Evolutionary conservation across 2,329 filamentous ascomycete genomes (phyloP), one percentile per base, ranked within the genome.

Genomic region (Aspergillus sp.): DNA sequence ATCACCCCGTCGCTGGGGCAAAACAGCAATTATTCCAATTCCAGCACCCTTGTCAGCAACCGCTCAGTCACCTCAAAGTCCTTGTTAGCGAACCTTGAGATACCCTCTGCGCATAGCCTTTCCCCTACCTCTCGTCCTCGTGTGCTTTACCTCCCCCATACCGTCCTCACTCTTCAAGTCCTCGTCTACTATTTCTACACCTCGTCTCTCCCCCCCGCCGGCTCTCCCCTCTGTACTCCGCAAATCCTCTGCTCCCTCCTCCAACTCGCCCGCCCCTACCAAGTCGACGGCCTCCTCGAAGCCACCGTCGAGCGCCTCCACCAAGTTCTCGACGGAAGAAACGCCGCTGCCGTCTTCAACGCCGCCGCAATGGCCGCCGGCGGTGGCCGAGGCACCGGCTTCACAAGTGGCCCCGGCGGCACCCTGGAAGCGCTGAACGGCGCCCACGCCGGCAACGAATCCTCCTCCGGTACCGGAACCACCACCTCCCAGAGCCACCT

Each of bases 291-390:
- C 0, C 84, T 99, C 2, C 82, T 98, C 1, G 95, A 99, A 78
- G 92, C 92, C 0, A 91, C 96, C 1, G 91, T 98, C 8, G 92
- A 98, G 75, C 87, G 94, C 7, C 83, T 99, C 0, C 95, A 99
- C 71, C 85, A 90, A 30, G 86, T 96, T 0, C 85, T 99, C 3
- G 95, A 99, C 74, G 95, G 91, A 51, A 86, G 94, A 50, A 99
- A 98, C 67, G 94, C 95, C 0, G 95, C 95, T 0, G 95, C 95
- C 5, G 93, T 99, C 0, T 99, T 99, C 82, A 99, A 99, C 66
- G 95, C 95, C 0, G 95, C 94, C 0, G 95, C 95, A 56, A 98
- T 98, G 95, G 95, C 93, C 0, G 95, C 95, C 1, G 95, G 95
- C 10, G 93, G 95, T 25, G 95, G 95, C 0, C 87, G 92, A 51